These are phyloP conservation scores for Dalechampia spathulata DNA, from an alignment of 441 rosid species.

Conservation along the genomic window DNA sequence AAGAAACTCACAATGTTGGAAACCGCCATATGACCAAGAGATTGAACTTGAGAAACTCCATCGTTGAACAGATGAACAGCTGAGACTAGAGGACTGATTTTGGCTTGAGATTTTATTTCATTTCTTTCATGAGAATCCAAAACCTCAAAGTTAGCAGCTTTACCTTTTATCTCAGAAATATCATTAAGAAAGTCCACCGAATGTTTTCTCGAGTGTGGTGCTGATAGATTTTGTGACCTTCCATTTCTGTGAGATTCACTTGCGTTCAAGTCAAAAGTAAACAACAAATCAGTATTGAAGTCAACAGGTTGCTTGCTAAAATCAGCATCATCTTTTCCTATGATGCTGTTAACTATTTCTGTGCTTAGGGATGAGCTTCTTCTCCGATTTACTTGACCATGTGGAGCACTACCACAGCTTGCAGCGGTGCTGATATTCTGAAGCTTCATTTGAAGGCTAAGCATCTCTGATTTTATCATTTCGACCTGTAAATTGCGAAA, in stretches of 20 bases:
- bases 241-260: constrained; percentile 40
- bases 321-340: constrained; percentile 35
- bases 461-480: constrained; percentile 97
- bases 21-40: constrained; percentile 83
- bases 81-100: constrained; percentile 60
- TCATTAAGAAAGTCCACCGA: constrained; percentile 40
- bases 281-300: constrained; percentile 37
- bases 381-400: constrained; percentile 61
- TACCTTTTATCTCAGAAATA: constrained; percentile 55
- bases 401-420: constrained; percentile 38
- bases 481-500: constrained; percentile 91
- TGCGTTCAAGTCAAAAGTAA: constrained; percentile 39
- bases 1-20: constrained; percentile 67
- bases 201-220: constrained; percentile 34
- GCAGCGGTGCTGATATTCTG: constrained; percentile 49
- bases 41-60: constrained; percentile 92
- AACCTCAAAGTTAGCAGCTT: constrained; percentile 27
- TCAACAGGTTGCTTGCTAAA: constrained; percentile 37
- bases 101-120: constrained; percentile 34
- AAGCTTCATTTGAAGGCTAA: constrained; percentile 86
- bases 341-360: constrained; percentile 25
- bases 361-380: constrained; percentile 41
- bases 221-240: constrained; percentile 30
- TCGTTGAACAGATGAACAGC: constrained; percentile 77
- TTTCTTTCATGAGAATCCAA: constrained; percentile 34